These are phyloP conservation scores for Populus deltoides DNA, from an alignment of 345 rosid species.

Conservation along the genomic window DNA sequence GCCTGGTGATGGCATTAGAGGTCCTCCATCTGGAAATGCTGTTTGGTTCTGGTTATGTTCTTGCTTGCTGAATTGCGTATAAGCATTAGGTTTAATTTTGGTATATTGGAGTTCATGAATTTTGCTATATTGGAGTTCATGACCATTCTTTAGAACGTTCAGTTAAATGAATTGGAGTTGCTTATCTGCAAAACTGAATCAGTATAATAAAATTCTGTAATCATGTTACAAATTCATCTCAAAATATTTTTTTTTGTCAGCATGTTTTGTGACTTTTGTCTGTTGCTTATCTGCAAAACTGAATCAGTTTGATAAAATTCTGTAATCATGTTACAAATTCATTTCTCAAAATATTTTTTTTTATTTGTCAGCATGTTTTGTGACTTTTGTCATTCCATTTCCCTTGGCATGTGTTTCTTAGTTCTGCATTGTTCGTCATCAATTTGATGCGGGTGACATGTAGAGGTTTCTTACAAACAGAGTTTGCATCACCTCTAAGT, in stretches of 20 bases:
- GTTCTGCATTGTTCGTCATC: background rate
- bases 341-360: background rate
- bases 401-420: background rate
- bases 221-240: background rate
- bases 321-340: background rate
- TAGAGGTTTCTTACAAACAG: background rate
- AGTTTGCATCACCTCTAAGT: background rate
- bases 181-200: background rate
- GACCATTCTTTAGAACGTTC: background rate
- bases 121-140: background rate
- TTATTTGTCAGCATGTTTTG: background rate
- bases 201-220: background rate
- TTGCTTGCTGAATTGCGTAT: background rate
- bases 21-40: background rate
- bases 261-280: background rate
- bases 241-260: background rate
- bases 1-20: background rate
- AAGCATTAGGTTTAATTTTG: background rate
- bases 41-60: background rate
- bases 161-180: background rate
- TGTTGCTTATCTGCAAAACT: background rate
- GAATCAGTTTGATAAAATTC: background rate
- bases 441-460: background rate
- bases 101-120: background rate
- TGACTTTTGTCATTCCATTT: background rate